Base-by-base conservation (phyloP, 192 early-diverging fungal genomes). In the Coemansia sp. region DNA sequence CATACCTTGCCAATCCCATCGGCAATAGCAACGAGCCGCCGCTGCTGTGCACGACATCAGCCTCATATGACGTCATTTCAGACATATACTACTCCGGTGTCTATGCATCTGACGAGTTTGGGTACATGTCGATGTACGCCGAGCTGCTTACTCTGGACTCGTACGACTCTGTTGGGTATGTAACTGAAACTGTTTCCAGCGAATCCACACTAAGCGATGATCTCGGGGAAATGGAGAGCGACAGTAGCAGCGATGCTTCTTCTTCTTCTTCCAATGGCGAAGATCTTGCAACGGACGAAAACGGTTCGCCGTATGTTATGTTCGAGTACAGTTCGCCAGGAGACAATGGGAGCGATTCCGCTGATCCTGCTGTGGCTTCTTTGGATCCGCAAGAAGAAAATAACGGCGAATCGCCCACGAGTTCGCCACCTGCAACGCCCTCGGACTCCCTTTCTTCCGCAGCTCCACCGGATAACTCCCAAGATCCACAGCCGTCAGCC, bases 31-130 rank as follows among this genome's bases (percentile, higher is more conserved):
- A 56, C 26, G 53, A 56, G 26, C 53, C 53, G 7, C 6, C 13
- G 7, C 26, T 56, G 2, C 16, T 20, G 26, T 56, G 53, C 31
- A 56, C 53, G 15, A 56, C 53, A 56, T 33, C 29, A 5, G 28
- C 31, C 6, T 18, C 28, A n/a, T 56, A 12, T 7, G 29, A 56
- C 25, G 46, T 10, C 20, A 0, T 29, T 28, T 56, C 30, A 7
- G 53, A 30, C 53, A 56, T 56, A 13, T 56, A 56, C 53, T 56
- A 56, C 31, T 16, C 53, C 3, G 53, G 16, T 7, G 29, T 56
- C 12, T 56, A 56, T n/a, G 53, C 53, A 0, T 56, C 31, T 3
- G 53, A 34, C 10, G 16, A 3, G n/a, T 56, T 56, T 16, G 53
- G 16, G 13, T 56, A 56, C 31, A 34, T 56, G 53, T 56, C 53